phyloP scores from a whole-genome alignment of 306 rosid genomes.

The Betula pendula region DNA sequence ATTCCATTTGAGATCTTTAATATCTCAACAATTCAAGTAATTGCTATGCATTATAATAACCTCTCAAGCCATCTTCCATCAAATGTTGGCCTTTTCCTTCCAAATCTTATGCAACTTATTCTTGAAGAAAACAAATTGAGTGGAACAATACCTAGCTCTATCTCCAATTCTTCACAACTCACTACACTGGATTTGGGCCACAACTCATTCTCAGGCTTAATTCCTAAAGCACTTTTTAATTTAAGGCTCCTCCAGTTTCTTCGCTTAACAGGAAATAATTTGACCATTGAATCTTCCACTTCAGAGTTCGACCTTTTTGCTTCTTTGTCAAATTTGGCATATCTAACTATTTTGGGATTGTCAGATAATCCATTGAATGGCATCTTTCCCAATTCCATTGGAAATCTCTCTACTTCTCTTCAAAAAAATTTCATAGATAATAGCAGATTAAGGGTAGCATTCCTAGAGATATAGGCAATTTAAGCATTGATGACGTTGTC shows the following conservation, averaged over 20 bases:
- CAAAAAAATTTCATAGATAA: fast-evolving
- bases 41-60: neutral
- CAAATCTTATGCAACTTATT: neutral
- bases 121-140: neutral
- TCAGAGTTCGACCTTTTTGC: neutral
- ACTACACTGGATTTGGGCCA: fast-evolving
- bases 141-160: conserved; percentile 19
- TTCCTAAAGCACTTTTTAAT: conserved; percentile 2
- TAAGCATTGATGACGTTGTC: neutral
- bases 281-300: conserved; percentile 8
- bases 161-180: conserved; percentile 23
- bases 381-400: neutral
- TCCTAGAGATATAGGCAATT: neutral
- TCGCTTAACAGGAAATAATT: neutral
- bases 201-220: conserved; percentile 12
- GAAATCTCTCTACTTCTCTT: neutral
- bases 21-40: neutral
- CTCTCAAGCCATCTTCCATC: conserved; percentile 24
- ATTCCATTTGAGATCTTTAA: conserved; percentile 34
- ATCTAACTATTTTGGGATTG: neutral
- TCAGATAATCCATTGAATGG: neutral
- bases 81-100: conserved; percentile 16
- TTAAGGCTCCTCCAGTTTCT: conserved; percentile 6
- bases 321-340: neutral
- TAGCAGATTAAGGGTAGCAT: conserved; percentile 10